phyloP scores from a whole-genome alignment of 192 early-diverging fungal species.

The Gonapodya prolifera region DNA sequence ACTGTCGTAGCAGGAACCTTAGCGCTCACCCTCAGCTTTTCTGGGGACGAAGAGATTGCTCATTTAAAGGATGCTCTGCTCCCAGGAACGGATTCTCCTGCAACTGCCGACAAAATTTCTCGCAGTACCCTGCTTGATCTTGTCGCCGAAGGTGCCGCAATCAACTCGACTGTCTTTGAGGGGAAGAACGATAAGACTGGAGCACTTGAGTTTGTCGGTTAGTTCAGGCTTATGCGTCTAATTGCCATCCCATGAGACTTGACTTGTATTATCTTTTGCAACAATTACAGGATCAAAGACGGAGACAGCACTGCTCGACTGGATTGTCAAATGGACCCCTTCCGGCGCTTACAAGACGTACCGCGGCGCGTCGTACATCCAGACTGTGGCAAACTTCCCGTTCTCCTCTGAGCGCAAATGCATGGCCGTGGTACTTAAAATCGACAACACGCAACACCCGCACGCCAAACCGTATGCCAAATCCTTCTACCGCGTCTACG shows the following conservation, averaged over 20 bases:
- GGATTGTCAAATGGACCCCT: slow-evolving; percentile 32
- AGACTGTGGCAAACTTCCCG: slow-evolving; percentile 63
- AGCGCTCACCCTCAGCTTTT: slow-evolving; percentile 39
- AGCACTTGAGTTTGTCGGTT: background rate
- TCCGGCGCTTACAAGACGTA: slow-evolving; percentile 47
- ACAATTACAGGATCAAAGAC: slow-evolving; percentile 80
- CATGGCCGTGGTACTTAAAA: slow-evolving; percentile 73
- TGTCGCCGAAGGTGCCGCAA: slow-evolving; percentile 15
- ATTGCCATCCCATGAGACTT: too few relatives aligned
- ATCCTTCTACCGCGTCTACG: slow-evolving; percentile 61
- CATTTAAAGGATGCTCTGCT: slow-evolving; percentile 20
- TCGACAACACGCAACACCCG: background rate
- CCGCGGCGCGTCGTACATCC: slow-evolving; percentile 42
- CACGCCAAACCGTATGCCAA: slow-evolving; percentile 6
- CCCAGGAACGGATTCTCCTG: slow-evolving; percentile 23
- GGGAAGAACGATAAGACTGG: slow-evolving; percentile 8
- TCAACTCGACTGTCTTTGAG: slow-evolving; percentile 71
- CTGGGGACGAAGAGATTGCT: slow-evolving; percentile 25
- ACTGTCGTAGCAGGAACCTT: slow-evolving; percentile 82
- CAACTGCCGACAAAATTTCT: slow-evolving; percentile 11
- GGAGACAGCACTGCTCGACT: slow-evolving; percentile 80
- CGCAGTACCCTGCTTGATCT: slow-evolving; percentile 30
- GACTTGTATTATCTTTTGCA: too few relatives aligned
- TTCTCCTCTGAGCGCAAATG: slow-evolving; percentile 88
- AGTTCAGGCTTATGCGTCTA: too few relatives aligned